Base-by-base conservation (phyloP, 257 asterid species). In the Solanum chaucha region DNA sequence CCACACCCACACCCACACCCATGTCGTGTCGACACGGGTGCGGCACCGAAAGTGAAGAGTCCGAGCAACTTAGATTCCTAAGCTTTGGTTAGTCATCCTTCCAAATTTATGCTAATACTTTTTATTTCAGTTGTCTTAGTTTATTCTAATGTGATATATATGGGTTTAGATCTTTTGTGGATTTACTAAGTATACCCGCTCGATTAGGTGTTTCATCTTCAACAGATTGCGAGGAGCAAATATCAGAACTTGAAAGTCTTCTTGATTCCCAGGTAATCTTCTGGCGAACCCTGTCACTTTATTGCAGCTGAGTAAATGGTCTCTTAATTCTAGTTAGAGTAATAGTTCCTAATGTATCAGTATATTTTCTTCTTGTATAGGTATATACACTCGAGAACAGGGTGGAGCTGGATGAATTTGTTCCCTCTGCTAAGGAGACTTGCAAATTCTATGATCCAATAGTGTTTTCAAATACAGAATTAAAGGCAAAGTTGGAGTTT, bases 251-350 rank as follows among this genome's bases (percentile, higher is more conserved):
- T 71, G 98, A 97, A 93, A 89, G 88, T 86, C 91, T 94, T 88
- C 90, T 95, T 90, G 98, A 97, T 91, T 94, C 98, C 83, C 95
- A 87, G 94, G 98, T 93, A 88, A 38, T 30, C 10, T 87, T 82
- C 40, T 78, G 15, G 86, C 8, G 58, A 14, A 73, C 41, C 71
- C 82, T 13, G 68, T 14, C 10, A 41, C 44, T 32, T 34, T 71
- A 26, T 17, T 85, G 82, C 28, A 85, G 41, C 19, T 30, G 14
- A 61, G 78, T 32, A 26, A 41, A 64, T 30, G 41, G 36, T 83
- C 80, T 46, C 26, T 35, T 88, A 48, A 44, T 41, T 75, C 48
- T 86, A 38, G 55, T 36, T 73, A 19, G 75, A 30, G 41, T 26
- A 15, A 41, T 85, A 41, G 51, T 46, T 77, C 38, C 73, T 74